Conservation (phyloP, 257 asterid species). For the Solanum pennellii region DNA sequence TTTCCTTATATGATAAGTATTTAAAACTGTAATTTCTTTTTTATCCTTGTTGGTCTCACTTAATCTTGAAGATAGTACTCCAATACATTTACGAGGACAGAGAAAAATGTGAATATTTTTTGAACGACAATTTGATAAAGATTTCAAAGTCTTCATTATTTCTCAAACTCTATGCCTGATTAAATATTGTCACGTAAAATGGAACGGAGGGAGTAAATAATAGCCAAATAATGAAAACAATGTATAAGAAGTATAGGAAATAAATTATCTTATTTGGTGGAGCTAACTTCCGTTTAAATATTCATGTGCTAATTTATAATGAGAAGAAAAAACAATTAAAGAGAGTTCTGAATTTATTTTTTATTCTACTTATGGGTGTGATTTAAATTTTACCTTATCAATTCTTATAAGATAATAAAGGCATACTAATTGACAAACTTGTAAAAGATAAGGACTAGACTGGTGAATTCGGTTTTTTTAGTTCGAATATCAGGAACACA, state of each 20-base stretch:
- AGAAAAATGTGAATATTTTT: no score
- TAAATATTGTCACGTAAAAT: no score
- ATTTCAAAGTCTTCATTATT: no score
- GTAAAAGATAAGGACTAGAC: neutral
- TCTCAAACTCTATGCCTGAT: fast-evolving
- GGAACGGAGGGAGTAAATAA: no score
- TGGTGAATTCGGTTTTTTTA: neutral
- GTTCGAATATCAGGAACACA: neutral
- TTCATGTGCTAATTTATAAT: neutral
- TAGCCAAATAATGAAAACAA: neutral
- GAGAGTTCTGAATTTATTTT: neutral
- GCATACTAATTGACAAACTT: no score
- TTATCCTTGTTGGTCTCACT: no score
- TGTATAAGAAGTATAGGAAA: neutral
- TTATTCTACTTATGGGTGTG: neutral
- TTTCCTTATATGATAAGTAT: no score
- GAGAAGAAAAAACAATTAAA: neutral
- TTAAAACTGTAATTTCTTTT: no score
- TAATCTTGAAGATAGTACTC: no score
- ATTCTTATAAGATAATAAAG: neutral
- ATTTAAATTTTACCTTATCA: neutral
- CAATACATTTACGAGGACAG: no score
- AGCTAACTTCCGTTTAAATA: neutral
- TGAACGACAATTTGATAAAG: no score
- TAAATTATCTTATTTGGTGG: neutral